Percentiles rank a stretch among this genome's conserved stretches.
Evolutionary conservation across 108 stramenopile species (phyloP).

Genomic region (Skeletonema marinoi): DNA sequence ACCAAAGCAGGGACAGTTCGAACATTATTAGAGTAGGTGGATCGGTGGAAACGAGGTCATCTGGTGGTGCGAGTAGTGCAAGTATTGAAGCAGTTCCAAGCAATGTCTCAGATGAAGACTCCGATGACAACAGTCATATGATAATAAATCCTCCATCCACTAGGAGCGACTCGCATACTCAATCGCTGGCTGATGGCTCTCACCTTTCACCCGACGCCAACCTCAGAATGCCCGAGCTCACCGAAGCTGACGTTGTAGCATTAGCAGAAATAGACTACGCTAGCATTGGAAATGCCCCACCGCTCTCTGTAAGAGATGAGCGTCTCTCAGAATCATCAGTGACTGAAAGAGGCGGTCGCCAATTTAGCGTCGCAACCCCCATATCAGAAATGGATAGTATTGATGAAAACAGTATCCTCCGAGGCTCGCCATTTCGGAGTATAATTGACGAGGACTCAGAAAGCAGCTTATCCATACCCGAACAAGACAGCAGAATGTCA

Average conservation of each 20-base stretch:
- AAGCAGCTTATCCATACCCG: background rate
- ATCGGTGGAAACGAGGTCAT: background rate
- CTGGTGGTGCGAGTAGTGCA: conserved; percentile 11
- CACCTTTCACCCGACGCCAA: background rate
- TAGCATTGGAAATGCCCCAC: conserved; percentile 33
- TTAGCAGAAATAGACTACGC: conserved; percentile 41
- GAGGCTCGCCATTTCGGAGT: background rate
- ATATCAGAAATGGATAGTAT: conserved; percentile 5
- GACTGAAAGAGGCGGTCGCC: conserved; percentile 14
- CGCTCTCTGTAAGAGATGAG: conserved; percentile 38
- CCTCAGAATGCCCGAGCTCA: conserved; percentile 10
- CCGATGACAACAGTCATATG: conserved; percentile 5
- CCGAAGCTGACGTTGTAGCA: conserved; percentile 31
- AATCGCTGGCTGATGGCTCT: conserved; percentile 4
- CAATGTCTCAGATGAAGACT: conserved; percentile 8
- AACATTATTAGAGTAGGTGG: conserved; percentile 18
- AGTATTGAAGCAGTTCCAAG: conserved; percentile 12
- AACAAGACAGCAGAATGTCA: background rate
- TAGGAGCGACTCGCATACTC: conserved; percentile 5
- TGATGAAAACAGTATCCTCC: conserved; percentile 7
- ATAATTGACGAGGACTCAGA: background rate
- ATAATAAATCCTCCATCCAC: conserved; percentile 9
- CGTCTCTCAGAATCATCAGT: conserved; percentile 31
- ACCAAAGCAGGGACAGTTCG: conserved; percentile 9
- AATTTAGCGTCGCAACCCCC: conserved; percentile 8